Conservation (phyloP, 768 basidiomycete species). For the Leccinum aurantiacum region DNA sequence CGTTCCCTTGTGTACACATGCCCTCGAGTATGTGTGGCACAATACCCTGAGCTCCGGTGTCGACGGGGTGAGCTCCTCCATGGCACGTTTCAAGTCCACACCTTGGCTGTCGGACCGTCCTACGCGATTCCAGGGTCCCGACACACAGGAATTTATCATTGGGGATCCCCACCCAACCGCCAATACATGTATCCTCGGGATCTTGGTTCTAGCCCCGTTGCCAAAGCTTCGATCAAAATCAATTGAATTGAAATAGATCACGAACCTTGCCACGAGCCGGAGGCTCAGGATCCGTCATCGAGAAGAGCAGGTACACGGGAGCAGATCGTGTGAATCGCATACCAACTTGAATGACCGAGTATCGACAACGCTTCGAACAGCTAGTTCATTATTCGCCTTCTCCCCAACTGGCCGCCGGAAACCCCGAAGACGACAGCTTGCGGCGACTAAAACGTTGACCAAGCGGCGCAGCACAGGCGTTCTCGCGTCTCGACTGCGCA, state of each 20-base stretch:
- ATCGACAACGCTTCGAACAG: not conserved
- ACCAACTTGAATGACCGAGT: not conserved
- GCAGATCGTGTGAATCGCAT: not conserved
- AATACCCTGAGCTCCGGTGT: not conserved
- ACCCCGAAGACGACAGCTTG: not conserved
- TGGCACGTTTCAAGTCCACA: not conserved
- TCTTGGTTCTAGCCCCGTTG: not conserved
- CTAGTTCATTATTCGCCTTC: not conserved
- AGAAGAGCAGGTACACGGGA: not conserved
- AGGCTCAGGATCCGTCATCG: not conserved
- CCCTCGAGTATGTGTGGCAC: not conserved
- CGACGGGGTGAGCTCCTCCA: not conserved
- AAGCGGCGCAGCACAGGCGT: not conserved
- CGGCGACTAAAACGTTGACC: not conserved
- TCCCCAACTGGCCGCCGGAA: not conserved
- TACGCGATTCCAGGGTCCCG: not conserved
- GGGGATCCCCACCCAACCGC: not conserved
- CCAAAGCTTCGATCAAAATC: not conserved
- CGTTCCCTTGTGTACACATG: not conserved
- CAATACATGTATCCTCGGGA: not conserved
- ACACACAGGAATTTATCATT: not conserved
- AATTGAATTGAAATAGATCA: not conserved
- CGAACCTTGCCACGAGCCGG: not conserved
- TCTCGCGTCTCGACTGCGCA: not conserved
- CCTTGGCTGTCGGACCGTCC: not conserved